Evolutionary conservation across 2,329 filamentous ascomycete species (phyloP).

Genomic region (Diaporthe australafricana): DNA sequence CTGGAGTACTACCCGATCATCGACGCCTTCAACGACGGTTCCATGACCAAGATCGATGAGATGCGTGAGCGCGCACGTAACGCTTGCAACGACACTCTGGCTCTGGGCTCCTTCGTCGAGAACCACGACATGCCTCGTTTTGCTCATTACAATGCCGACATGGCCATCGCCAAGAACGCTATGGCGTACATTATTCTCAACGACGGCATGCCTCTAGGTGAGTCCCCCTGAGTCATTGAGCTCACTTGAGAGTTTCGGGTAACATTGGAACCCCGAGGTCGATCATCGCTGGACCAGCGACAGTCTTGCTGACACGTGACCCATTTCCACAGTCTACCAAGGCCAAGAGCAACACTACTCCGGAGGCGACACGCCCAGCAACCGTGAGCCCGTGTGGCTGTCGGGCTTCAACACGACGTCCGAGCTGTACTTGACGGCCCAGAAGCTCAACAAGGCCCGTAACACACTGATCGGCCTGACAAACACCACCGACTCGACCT

Average conservation of each 20-base stretch:
- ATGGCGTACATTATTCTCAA: constrained; percentile 71
- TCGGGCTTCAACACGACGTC: constrained; percentile 56
- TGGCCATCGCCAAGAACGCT: constrained; percentile 69
- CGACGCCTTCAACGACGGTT: constrained; percentile 50
- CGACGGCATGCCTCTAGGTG: constrained; percentile 62
- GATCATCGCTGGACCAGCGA: background rate
- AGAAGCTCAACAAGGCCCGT: constrained; percentile 62
- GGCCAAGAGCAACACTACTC: constrained; percentile 68
- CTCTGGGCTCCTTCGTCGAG: constrained; percentile 65
- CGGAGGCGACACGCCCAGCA: constrained; percentile 55
- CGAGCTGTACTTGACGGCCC: constrained; percentile 58
- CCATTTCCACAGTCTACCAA: constrained; percentile 63
- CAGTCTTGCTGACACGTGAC: constrained; percentile 3
- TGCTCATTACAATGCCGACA: constrained; percentile 62
- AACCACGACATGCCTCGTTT: constrained; percentile 71
- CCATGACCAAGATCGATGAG: constrained; percentile 52
- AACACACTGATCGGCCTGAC: constrained; percentile 58
- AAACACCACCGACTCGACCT: constrained; percentile 47
- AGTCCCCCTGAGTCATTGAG: constrained; percentile 20
- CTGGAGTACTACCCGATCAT: constrained; percentile 55
- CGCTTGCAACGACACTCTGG: constrained; percentile 56
- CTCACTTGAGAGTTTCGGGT: background rate
- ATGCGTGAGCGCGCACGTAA: constrained; percentile 51
- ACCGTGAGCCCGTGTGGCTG: constrained; percentile 63
- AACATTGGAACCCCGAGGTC: constrained; percentile 1